Evolutionary conservation across 129 eudicot species (phyloP).

Genomic region (Glebionis coronaria): DNA sequence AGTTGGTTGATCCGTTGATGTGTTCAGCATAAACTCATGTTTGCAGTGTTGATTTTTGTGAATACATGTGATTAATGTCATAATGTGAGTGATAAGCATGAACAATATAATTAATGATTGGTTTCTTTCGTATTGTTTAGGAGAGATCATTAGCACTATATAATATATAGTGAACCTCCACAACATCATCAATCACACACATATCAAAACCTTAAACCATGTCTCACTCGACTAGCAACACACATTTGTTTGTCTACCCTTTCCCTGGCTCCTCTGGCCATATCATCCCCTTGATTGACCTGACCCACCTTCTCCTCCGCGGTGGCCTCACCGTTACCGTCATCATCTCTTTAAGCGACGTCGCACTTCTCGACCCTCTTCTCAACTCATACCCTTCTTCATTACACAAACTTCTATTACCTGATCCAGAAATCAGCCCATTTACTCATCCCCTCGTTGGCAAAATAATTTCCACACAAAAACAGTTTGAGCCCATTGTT

Average conservation of each 20-base stretch:
- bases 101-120: too few relatives aligned
- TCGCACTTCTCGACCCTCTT: slow-evolving; percentile 46
- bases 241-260: slow-evolving; percentile 65
- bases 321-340: slow-evolving; percentile 56
- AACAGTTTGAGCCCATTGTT: slow-evolving; percentile 18
- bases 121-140: neutral
- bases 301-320: slow-evolving; percentile 49
- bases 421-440: slow-evolving; percentile 42
- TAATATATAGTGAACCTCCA: neutral
- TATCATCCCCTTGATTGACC: slow-evolving; percentile 58
- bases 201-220: slow-evolving; percentile 5
- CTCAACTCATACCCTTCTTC: slow-evolving; percentile 44
- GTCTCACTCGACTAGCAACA: slow-evolving; percentile 22
- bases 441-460: slow-evolving; percentile 31
- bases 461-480: slow-evolving; percentile 14
- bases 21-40: too few relatives aligned
- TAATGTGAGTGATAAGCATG: too few relatives aligned
- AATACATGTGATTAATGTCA: too few relatives aligned
- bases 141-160: too few relatives aligned
- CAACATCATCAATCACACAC: neutral
- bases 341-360: slow-evolving; percentile 53
- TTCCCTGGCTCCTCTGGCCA: slow-evolving; percentile 60
- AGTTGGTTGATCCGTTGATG: too few relatives aligned
- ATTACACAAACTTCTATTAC: slow-evolving; percentile 30
- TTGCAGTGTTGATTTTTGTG: too few relatives aligned